These are phyloP conservation scores for Paramecium biaurelia DNA, from an alignment of 73 alveolate genomes.

Conservation along the genomic window DNA sequence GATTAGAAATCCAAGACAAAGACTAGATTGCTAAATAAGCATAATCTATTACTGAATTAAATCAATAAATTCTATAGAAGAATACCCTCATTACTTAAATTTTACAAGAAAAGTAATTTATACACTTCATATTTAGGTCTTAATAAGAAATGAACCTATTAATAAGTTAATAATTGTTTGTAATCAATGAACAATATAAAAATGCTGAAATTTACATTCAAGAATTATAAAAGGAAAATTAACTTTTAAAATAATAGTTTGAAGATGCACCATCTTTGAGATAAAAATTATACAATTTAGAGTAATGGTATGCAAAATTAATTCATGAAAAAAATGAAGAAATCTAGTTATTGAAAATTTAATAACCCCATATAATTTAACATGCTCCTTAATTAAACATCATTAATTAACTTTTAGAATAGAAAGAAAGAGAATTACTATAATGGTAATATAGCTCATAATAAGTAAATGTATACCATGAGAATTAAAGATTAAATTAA, in stretches of 20 bases:
- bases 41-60: not conserved
- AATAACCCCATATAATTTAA: not conserved
- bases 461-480: not conserved
- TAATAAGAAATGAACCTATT: not conserved
- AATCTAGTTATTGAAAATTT: not conserved
- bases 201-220: not conserved
- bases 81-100: not conserved
- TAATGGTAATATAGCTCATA: not conserved
- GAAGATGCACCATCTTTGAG: slow-evolving; percentile 33
- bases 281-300: not conserved
- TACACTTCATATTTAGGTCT: not conserved
- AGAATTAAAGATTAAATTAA: not conserved
- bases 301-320: not conserved
- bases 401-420: not conserved
- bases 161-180: not conserved
- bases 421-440: not conserved
- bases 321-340: slow-evolving; percentile 26
- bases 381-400: not conserved
- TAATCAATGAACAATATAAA: not conserved
- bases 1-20: not conserved
- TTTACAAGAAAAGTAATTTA: not conserved
- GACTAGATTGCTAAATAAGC: not conserved
- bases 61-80: not conserved
- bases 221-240: not conserved
- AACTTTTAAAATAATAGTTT: not conserved